Conservation (phyloP, 306 rosid genomes). For the Canavalia ensiformis region DNA sequence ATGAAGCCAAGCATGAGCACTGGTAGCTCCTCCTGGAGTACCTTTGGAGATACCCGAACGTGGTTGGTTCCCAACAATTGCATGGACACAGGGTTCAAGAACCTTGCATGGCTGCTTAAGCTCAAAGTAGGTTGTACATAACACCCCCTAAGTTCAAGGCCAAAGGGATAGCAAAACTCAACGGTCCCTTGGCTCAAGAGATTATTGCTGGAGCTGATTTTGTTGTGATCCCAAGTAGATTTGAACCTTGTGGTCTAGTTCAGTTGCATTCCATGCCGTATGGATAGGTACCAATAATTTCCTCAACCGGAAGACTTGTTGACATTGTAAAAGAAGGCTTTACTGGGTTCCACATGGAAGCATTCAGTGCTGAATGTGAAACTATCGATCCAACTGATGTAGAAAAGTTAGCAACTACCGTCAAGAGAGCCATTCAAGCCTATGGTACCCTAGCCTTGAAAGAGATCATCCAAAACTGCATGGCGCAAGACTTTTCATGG, state of each 20-base stretch:
- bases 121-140: too few relatives aligned
- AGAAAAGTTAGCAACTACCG: constrained; percentile 55
- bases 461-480: constrained; percentile 68
- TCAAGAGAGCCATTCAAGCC: constrained; percentile 60
- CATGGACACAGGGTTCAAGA: too few relatives aligned
- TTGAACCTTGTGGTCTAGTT: constrained; percentile 90
- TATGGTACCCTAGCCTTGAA: constrained; percentile 57
- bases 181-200: constrained; percentile 75
- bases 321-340: constrained; percentile 89
- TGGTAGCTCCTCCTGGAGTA: too few relatives aligned
- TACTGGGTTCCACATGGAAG: constrained; percentile 82
- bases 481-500: constrained; percentile 89
- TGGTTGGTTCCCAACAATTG: too few relatives aligned
- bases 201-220: constrained; percentile 83
- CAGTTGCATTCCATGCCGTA: constrained; percentile 88
- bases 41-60: too few relatives aligned
- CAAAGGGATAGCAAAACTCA: constrained; percentile 70
- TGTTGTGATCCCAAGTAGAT: constrained; percentile 77
- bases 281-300: constrained; percentile 84
- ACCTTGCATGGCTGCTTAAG: too few relatives aligned
- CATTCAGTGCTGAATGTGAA: constrained; percentile 69
- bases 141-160: constrained; percentile 49
- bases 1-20: too few relatives aligned
- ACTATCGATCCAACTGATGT: constrained; percentile 73
- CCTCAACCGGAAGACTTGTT: constrained; percentile 88